phyloP scores from a whole-genome alignment of 352 stramenopile genomes.

The Phytopythium chamaehyphon region DNA sequence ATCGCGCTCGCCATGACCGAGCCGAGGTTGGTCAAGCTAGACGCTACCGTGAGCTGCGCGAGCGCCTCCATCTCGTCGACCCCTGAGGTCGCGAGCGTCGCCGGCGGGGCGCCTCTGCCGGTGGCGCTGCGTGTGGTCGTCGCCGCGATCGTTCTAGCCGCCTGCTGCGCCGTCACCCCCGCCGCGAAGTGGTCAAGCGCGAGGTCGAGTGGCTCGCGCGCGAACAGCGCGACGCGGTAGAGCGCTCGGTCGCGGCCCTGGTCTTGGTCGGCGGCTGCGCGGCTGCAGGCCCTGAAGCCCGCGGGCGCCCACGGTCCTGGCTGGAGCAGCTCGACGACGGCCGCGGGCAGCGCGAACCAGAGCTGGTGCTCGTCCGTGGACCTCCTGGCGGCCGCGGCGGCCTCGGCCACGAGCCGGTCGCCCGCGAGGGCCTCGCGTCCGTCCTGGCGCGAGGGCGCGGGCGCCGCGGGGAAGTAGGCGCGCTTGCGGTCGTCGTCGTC shows the following conservation, averaged over 20 bases:
- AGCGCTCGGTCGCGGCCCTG: not conserved
- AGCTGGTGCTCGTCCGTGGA: conserved; percentile 13
- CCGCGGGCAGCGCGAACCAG: conserved; percentile 20
- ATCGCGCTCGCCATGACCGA: conserved; percentile 22
- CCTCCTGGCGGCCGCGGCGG: conserved; percentile 6
- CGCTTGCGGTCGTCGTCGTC: conserved; percentile 31
- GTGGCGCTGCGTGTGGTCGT: not conserved
- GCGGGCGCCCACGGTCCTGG: not conserved
- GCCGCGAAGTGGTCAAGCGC: not conserved
- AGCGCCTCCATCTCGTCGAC: conserved; percentile 9
- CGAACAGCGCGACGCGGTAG: conserved; percentile 1
- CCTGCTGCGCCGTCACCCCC: not conserved
- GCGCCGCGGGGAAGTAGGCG: conserved; percentile 36
- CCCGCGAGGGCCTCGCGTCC: conserved; percentile 8
- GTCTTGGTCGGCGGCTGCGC: not conserved
- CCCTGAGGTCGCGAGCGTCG: not conserved
- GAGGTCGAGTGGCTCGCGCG: conserved; percentile 1
- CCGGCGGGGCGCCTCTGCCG: not conserved
- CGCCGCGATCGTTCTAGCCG: not conserved
- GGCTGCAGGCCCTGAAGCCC: not conserved
- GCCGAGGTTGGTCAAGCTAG: conserved; percentile 22
- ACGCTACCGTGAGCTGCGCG: conserved; percentile 21
- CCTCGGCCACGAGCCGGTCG: conserved; percentile 16
- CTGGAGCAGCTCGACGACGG: conserved; percentile 18
- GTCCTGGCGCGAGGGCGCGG: conserved; percentile 8